Evolutionary conservation across 2,329 filamentous ascomycete genomes (phyloP).

Genomic region (Dichotomopilus funicola): DNA sequence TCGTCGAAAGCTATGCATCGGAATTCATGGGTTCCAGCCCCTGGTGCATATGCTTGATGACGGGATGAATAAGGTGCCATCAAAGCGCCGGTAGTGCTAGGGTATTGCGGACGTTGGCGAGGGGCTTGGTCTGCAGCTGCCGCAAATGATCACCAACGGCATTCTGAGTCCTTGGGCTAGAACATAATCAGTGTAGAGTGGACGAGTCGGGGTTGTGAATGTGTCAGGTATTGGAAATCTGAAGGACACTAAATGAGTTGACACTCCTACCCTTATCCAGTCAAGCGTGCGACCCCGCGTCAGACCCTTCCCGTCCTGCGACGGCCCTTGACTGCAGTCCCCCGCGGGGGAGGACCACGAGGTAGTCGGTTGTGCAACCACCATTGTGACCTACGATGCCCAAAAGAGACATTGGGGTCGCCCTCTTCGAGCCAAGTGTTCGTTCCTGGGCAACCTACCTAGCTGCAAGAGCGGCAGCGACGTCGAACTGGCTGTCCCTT

Average conservation of each 20-base stretch:
- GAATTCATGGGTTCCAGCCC: slow-evolving; percentile 14
- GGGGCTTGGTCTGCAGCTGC: no score
- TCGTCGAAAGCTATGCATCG: slow-evolving; percentile 13
- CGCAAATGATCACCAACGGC: no score
- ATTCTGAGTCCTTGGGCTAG: no score
- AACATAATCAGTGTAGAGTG: no score
- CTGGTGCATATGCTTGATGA: neutral
- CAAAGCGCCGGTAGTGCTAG: no score
- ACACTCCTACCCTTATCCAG: neutral
- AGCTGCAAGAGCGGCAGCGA: slow-evolving; percentile 6
- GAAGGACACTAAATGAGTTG: neutral
- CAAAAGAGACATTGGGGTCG: slow-evolving; percentile 5
- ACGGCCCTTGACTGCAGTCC: neutral
- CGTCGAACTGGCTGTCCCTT: no score
- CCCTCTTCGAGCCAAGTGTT: slow-evolving; percentile 8
- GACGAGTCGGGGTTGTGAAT: neutral
- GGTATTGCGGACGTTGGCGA: no score
- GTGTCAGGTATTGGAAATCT: slow-evolving; percentile 11
- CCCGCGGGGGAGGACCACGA: slow-evolving; percentile 12
- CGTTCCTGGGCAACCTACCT: neutral
- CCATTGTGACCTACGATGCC: neutral
- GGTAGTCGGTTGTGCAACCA: slow-evolving; percentile 12
- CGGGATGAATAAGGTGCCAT: no score
- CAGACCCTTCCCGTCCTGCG: slow-evolving; percentile 2
- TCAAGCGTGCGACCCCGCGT: slow-evolving; percentile 3